These are phyloP conservation scores for Xanthoceras sorbifolium DNA, from an alignment of 345 rosid species.

Conservation along the genomic window DNA sequence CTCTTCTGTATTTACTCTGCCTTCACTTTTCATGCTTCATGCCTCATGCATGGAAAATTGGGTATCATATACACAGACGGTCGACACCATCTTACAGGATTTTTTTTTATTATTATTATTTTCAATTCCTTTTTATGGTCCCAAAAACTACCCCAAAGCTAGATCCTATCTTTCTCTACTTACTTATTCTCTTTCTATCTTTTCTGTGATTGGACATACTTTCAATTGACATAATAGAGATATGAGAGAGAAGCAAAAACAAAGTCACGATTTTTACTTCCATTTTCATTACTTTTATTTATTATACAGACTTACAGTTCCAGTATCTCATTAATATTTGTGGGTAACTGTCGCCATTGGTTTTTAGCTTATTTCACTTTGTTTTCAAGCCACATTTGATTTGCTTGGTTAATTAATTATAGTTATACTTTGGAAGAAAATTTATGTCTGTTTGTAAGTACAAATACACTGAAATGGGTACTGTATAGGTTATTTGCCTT, in stretches of 20 bases:
- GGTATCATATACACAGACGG: slow-evolving; percentile 12
- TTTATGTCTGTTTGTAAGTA: neutral
- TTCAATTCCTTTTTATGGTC: slow-evolving; percentile 3
- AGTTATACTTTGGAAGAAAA: slow-evolving; percentile 5
- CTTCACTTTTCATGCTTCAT: neutral
- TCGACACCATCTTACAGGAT: neutral
- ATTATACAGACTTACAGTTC: neutral
- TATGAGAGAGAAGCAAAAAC: neutral
- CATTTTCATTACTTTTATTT: neutral
- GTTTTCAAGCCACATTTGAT: neutral
- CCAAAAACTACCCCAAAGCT: slow-evolving; percentile 1
- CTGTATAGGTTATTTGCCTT: neutral
- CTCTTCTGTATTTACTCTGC: neutral
- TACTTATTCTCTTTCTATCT: slow-evolving; percentile 1
- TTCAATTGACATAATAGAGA: neutral
- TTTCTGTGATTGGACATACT: neutral
- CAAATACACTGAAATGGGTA: neutral
- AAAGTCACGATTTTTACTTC: neutral
- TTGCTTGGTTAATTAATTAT: neutral
- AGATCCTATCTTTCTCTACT: slow-evolving; percentile 1
- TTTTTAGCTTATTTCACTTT: neutral
- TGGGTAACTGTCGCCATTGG: neutral
- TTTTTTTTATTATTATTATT: neutral
- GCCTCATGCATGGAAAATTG: slow-evolving; percentile 24
- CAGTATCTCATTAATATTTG: neutral